A percentile compares a stretch with the other conserved stretches of the same genome.
These are phyloP conservation scores for Arachis monticola DNA, from an alignment of 331 rosid species.

Conservation along the genomic window DNA sequence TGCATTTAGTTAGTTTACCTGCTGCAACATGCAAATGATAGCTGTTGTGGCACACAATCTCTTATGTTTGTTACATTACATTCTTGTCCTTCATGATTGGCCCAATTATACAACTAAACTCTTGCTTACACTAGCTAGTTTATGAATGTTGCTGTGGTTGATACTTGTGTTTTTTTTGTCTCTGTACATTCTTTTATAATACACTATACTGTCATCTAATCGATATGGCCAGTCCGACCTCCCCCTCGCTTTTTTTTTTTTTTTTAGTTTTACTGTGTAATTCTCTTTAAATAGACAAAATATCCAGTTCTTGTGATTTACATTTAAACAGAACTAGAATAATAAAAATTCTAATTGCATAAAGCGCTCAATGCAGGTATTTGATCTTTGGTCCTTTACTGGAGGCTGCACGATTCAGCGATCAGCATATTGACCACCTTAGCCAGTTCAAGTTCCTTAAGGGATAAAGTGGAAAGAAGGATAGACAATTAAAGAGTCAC, in stretches of 20 bases:
- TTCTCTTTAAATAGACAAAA: background rate
- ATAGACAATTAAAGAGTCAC: conserved; percentile 31
- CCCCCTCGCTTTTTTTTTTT: background rate
- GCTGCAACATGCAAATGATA: background rate
- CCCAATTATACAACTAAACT: background rate
- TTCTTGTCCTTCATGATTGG: conserved; percentile 17
- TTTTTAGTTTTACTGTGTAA: background rate
- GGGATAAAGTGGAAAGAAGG: conserved; percentile 34
- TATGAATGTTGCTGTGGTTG: conserved; percentile 16
- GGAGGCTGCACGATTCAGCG: conserved; percentile 27
- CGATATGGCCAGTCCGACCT: too few relatives aligned
- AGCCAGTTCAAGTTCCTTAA: conserved; percentile 17
- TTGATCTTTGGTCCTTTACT: conserved; percentile 32
- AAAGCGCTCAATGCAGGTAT: conserved; percentile 39
- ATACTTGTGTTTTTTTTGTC: background rate
- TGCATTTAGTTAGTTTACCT: conserved; percentile 4
- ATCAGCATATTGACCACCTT: conserved; percentile 32
- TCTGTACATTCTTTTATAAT: background rate
- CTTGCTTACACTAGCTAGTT: conserved; percentile 19
- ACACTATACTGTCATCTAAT: too few relatives aligned
- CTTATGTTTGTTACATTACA: background rate
- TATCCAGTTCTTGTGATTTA: conserved; percentile 4
- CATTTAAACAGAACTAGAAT: background rate
- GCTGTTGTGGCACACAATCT: background rate
- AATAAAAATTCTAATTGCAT: conserved; percentile 20